Base-by-base conservation (phyloP, 2,329 filamentous ascomycete genomes). In the Ascocoryne sarcoides region DNA sequence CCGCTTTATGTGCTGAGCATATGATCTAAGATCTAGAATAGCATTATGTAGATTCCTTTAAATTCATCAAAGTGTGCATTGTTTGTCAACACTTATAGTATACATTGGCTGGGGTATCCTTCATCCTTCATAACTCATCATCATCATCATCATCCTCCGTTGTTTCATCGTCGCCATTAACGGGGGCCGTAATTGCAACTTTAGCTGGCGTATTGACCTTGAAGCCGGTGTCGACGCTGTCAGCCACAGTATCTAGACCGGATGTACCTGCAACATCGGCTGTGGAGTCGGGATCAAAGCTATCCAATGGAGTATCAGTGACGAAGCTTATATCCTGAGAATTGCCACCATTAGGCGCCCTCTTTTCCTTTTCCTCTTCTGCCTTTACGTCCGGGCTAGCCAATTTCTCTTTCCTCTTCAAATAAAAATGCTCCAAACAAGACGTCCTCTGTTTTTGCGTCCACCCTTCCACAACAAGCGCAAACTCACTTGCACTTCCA, bases 381-480 rank as follows among this genome's bases (percentile, higher is more conserved):
- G 21, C 40, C 28, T 47, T 44, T 16, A 28, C 41, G 21, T 47
- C 46, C 32, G 44, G 14, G 10, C 46, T 47, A n/a, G 23, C 44
- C 28, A 58, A 26, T 10, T 32, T 46, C 35, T 58, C 55, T 37
- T 44, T 57, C 32, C 89, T 70, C 51, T 69, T 70, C 47, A 68
- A 65, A 66, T 96, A 96, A 62, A 95, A 96, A 3, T 66, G 67
- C 42, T 93, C 84, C 18, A 96, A 66, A 60, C 78, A 89, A 50
- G 82, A 79, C 46, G 84, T 73, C 55, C 90, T 67, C 64, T 92
- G 73, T 55, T 83, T 84, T 60, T 90, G 84, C 33, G 84, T 93
- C 85, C 88, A 93, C 10, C 79, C 76, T 62, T 96, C 92, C 3
- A 96, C 89, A 10, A 88, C 78, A 28, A 95, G 66, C 3, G 89